Conservation (phyloP, 2,329 filamentous ascomycete genomes). For the Trichoderma harzianum region DNA sequence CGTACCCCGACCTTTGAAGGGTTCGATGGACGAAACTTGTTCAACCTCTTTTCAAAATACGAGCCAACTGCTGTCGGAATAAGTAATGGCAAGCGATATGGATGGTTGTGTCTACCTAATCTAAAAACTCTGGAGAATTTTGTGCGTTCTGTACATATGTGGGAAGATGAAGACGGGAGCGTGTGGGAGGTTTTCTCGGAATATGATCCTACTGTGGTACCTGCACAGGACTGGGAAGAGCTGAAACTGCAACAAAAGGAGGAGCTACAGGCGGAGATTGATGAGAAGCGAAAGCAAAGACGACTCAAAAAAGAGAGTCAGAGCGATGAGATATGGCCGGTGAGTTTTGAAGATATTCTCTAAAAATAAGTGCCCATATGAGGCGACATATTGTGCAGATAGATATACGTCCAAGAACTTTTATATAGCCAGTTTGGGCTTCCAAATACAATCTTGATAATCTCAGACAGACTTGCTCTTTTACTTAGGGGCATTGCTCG, state of each 20-base stretch:
- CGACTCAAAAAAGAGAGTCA: not conserved
- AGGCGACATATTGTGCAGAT: not conserved
- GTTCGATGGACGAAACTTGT: not conserved
- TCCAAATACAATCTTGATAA: not conserved
- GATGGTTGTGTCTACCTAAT: not conserved
- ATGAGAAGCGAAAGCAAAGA: not conserved
- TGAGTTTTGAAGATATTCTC: not conserved
- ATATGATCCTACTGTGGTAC: not conserved
- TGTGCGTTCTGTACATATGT: not conserved
- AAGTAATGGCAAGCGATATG: not conserved
- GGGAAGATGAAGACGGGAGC: not conserved
- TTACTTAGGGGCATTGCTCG: too few relatives aligned
- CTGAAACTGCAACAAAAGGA: not conserved
- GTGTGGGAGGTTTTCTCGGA: not conserved
- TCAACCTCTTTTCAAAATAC: not conserved
- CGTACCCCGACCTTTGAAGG: not conserved
- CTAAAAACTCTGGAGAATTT: not conserved
- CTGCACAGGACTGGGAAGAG: not conserved
- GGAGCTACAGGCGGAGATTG: not conserved
- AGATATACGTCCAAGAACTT: not conserved
- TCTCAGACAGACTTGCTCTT: not conserved
- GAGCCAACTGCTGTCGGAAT: not conserved
- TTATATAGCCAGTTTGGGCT: not conserved
- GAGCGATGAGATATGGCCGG: not conserved
- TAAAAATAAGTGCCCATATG: not conserved